Conservation (phyloP, 1,284 basidiomycete genomes). For the Lentinus polychrous region DNA sequence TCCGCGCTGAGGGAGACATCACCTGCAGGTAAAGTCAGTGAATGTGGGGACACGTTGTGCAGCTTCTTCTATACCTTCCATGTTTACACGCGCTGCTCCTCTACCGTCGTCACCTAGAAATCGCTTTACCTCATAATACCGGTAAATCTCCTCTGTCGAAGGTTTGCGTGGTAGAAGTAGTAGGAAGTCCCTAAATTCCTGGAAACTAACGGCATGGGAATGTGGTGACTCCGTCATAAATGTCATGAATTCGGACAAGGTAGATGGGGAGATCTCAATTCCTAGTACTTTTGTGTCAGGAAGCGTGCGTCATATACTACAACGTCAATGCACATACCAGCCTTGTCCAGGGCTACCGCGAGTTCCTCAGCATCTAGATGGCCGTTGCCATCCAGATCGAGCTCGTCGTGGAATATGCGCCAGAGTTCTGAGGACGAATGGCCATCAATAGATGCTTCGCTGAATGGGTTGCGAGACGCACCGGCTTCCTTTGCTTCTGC, state of each 20-base stretch:
- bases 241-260: constrained; percentile 75
- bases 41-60: not conserved
- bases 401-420: constrained; percentile 82
- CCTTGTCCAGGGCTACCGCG: constrained; percentile 58
- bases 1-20: constrained; percentile 71
- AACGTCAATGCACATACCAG: constrained; percentile 43
- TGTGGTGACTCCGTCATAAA: constrained; percentile 64
- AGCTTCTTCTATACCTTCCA: constrained; percentile 62
- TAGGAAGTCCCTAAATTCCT: constrained; percentile 87
- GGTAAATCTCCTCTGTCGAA: constrained; percentile 82
- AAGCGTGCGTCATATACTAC: not conserved
- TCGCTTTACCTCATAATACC: constrained; percentile 75
- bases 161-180: constrained; percentile 78
- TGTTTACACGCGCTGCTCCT: constrained; percentile 73
- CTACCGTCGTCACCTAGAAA: constrained; percentile 72
- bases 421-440: constrained; percentile 58
- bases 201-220: constrained; percentile 70
- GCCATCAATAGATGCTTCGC: not conserved
- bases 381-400: constrained; percentile 84
- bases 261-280: constrained; percentile 59
- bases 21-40: constrained; percentile 37
- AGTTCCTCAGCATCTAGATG: constrained; percentile 72
- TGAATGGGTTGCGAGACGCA: constrained; percentile 27
- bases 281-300: constrained; percentile 34
- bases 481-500: constrained; percentile 74